These are phyloP conservation scores for Cordyceps cateniannulata DNA, from an alignment of 2,329 filamentous ascomycete species.

Conservation along the genomic window DNA sequence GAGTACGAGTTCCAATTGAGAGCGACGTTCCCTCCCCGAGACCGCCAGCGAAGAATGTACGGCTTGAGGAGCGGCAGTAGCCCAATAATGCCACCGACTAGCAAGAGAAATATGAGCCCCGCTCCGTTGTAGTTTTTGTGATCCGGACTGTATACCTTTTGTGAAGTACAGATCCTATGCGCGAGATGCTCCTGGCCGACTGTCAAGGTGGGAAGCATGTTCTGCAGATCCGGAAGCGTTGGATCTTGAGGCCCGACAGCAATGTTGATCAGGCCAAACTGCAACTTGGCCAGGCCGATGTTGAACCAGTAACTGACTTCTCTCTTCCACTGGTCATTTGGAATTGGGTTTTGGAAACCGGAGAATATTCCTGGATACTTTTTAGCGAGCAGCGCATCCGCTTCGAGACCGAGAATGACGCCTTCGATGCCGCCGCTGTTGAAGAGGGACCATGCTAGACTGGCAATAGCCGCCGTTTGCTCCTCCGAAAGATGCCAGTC, in stretches of 20 bases:
- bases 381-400: neutral
- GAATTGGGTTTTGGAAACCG: slow-evolving; percentile 5
- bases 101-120: neutral
- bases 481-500: neutral
- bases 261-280: slow-evolving; percentile 6
- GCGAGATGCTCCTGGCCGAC: neutral
- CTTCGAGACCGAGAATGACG: slow-evolving; percentile 3
- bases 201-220: neutral
- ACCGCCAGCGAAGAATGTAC: neutral
- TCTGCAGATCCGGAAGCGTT: slow-evolving; percentile 5
- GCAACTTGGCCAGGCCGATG: slow-evolving; percentile 13
- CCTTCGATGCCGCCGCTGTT: neutral
- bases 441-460: neutral
- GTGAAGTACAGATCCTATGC: neutral
- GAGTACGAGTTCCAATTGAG: neutral
- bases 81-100: neutral
- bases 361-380: slow-evolving; percentile 5
- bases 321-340: slow-evolving; percentile 13
- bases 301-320: slow-evolving; percentile 13
- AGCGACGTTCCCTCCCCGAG: neutral
- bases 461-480: neutral
- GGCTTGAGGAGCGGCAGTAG: neutral
- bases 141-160: neutral
- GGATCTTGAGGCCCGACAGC: slow-evolving; percentile 8
- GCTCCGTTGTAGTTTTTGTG: neutral